Percentiles rank a stretch among this genome's conserved stretches.
These are phyloP conservation scores for Lichenothelia convexa DNA, from an alignment of 495 filamentous ascomycete genomes.

Conservation along the genomic window DNA sequence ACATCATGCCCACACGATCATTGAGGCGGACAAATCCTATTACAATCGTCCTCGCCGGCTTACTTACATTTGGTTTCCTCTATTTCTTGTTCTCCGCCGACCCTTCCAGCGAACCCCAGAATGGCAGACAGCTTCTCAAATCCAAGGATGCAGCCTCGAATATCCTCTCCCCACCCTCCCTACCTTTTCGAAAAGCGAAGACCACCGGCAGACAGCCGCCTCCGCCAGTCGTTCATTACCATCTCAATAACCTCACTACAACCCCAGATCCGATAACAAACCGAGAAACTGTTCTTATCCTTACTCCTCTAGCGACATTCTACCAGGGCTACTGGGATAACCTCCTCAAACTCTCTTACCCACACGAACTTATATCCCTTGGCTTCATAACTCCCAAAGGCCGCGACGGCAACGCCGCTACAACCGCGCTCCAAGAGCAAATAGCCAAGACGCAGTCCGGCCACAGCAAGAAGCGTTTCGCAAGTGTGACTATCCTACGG, in stretches of 20 bases:
- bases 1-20: too few species aligned
- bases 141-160: conserved; percentile 45
- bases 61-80: conserved; percentile 45
- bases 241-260: conserved; percentile 82
- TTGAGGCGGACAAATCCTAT: conserved; percentile 51
- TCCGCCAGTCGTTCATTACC: conserved; percentile 85
- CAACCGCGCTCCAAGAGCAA: conserved; percentile 60
- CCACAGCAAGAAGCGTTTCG: conserved; percentile 63
- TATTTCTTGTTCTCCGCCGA: conserved; percentile 42
- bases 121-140: conserved; percentile 15
- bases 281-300: conserved; percentile 70
- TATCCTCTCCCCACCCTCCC: conserved; percentile 63
- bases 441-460: conserved; percentile 70
- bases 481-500: conserved; percentile 76
- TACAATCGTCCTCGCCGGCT: conserved; percentile 39
- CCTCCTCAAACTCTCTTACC: conserved; percentile 65
- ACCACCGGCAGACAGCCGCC: conserved; percentile 33
- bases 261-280: conserved; percentile 54
- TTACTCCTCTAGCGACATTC: conserved; percentile 84
- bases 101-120: conserved; percentile 7
- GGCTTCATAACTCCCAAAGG: conserved; percentile 95
- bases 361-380: conserved; percentile 81
- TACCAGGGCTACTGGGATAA: conserved; percentile 95
- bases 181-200: conserved; percentile 59
- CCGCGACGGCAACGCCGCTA: conserved; percentile 69